These are phyloP conservation scores for Vaccinium darrowii DNA, from an alignment of 148 eudicot genomes.

Conservation along the genomic window DNA sequence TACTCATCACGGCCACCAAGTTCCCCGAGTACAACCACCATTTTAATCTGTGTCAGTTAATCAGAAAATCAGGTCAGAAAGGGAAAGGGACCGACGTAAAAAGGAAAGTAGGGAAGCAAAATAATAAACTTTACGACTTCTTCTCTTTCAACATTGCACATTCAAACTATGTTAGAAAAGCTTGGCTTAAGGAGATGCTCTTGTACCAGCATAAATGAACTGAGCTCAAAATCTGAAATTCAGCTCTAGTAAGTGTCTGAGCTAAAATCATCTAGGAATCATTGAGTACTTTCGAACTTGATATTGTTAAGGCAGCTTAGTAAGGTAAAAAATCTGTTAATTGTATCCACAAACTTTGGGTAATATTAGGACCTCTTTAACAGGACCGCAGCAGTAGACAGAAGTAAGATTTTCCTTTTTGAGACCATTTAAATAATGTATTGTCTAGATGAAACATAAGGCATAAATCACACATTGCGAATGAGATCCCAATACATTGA, in stretches of 20 bases:
- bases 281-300: not conserved
- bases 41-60: slow-evolving; percentile 58
- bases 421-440: not conserved
- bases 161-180: not conserved
- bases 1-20: slow-evolving; percentile 98
- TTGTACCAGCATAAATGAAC: not conserved
- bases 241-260: no score
- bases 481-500: not conserved
- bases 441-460: not conserved
- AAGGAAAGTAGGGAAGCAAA: not conserved
- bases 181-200: not conserved
- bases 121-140: not conserved
- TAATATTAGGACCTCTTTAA: not conserved
- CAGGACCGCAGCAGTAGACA: not conserved
- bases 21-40: slow-evolving; percentile 97
- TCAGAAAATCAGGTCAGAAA: slow-evolving; percentile 20
- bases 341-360: not conserved
- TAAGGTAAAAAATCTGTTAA: not conserved
- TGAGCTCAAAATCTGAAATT: not conserved
- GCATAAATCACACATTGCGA: not conserved
- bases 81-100: not conserved
- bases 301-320: not conserved
- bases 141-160: not conserved
- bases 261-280: not conserved
- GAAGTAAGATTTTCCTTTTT: not conserved